Evolutionary conservation across 352 stramenopile species (phyloP).

Genomic region (Pythium sukuiense): DNA sequence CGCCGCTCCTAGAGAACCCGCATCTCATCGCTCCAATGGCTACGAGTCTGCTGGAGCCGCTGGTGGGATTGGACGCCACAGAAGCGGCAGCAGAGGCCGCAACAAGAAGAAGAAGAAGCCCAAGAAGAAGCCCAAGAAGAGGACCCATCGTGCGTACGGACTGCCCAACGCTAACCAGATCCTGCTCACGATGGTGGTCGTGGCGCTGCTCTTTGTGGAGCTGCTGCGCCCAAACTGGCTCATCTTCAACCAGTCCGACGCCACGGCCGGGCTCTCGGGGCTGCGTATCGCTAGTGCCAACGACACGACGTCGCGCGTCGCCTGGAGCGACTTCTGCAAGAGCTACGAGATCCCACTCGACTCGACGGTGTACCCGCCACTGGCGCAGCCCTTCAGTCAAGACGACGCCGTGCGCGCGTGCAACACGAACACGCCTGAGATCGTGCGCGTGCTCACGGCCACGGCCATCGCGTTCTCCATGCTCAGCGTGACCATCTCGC

Average conservation of each 20-base stretch:
- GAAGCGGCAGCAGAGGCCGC: conserved; percentile 1
- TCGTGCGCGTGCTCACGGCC: conserved; percentile 48
- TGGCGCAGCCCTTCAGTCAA: conserved; percentile 15
- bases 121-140: conserved; percentile 4
- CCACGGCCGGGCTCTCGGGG: conserved; percentile 59
- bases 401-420: conserved; percentile 21
- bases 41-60: neutral
- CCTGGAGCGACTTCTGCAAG: conserved; percentile 60
- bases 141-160: conserved; percentile 63
- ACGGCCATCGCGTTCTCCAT: conserved; percentile 46
- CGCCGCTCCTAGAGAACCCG: neutral
- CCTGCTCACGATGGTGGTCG: conserved; percentile 57
- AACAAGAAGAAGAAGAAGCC: conserved; percentile 1
- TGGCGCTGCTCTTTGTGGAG: conserved; percentile 57
- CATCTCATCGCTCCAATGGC: neutral
- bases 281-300: conserved; percentile 41
- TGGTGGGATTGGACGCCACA: neutral
- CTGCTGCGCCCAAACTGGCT: conserved; percentile 69
- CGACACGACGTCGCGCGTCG: conserved; percentile 37
- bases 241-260: conserved; percentile 36
- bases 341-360: conserved; percentile 34
- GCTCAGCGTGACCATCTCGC: conserved; percentile 41
- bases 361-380: conserved; percentile 12
- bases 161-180: conserved; percentile 87
- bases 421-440: conserved; percentile 21